Evolutionary conservation across 2,329 filamentous ascomycete genomes (phyloP), one percentile per base, ranked within the genome.

Genomic region (Scedosporium boydii): DNA sequence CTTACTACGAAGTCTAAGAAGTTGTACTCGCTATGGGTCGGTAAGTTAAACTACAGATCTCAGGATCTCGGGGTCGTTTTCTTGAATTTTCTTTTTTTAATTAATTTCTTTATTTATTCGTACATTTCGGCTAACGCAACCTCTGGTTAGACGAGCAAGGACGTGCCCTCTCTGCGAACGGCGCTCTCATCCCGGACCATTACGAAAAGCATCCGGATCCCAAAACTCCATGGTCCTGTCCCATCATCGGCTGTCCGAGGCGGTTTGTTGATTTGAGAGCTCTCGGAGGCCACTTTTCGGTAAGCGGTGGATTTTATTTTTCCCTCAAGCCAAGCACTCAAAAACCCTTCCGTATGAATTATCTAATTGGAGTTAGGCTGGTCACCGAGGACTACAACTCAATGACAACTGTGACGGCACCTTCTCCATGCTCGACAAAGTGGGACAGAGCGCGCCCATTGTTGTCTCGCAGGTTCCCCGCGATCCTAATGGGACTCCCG

Each of bases 381-480:
- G 61, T 0, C 72, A 74, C 34, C 67, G 62, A 27, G 62, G 64
- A 41, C 62, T 42, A 62, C 72, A 61, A 7, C 69, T 76, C 56
- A 77, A 78, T 29, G 76, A 78, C 60, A 78, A 78, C 29, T 66
- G 67, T 3, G 76, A 78, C 9, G 76, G 76, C 2, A 78, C 76
- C 0, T 59, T 78, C 9, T 69, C 72, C 16, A 64, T 70, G 9
- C 48, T 75, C 3, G 18, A 16, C n/a, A 55, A 55, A 23, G 12
- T 23, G 6, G 44, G 21, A 26, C 18, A 23, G 21, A 23, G 4
- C 21, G 12, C 23, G 18, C 51, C 21, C 51, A 27, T 55, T n/a
- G 9, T 55, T 23, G 12, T 55, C 12, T 55, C 51, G 7, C 51
- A 55, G 21, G 16, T 23, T 14, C 23, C 51, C 23, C 51, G 51